Evolutionary conservation across 2,329 filamentous ascomycete species (phyloP), one percentile per base, ranked within the genome.

Genomic region (Coniochaeta sp.): DNA sequence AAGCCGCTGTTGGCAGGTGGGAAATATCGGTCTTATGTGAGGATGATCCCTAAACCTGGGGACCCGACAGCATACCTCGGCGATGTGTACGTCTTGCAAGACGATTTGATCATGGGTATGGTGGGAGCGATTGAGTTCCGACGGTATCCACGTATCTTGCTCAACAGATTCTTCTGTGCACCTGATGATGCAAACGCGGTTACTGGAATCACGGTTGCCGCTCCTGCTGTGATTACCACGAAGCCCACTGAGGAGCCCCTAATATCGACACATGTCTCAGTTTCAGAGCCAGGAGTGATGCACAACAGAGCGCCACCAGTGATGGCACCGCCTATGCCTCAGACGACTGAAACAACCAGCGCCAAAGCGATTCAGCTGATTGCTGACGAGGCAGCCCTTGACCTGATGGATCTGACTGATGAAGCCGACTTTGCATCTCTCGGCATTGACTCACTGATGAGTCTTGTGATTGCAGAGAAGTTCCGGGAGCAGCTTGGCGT

Each of bases 351-450:
- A 58, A 64, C 55, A 56, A 64, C 66, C 1, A 61, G 66, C 6
- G 60, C 56, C 54, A 67, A 69, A 59, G 70, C 71, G n/a, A 59
- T 75, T 22, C 40, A 58, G 4, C 65, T 74, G 60, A 77, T 87
- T 58, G 80, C 82, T 3, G 77, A 78, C 60, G 83, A 86, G 67
- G 82, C 84, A 73, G 82, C 78, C 61, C 79, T 85, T 56, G 79
- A 81, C 33, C 71, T 79, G 47, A 74, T 78, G 14, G 81, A 85
- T 17, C 67, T 77, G 40, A 57, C 63, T 0, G 71, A 74, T 54
- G 73, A 72, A 2, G 67, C 68, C 12, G 64, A 64, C 57, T 73
- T 77, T 36, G 68, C 68, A 9, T 66, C 70, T 3, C 64, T 76
- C 9, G 74, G 74, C 22, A 67, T 76, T 60, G 74, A 76, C 64